A percentile compares a stretch with the other conserved stretches of the same genome.
phyloP scores from a whole-genome alignment of 345 rosid genomes.

The Citrus unshiu region DNA sequence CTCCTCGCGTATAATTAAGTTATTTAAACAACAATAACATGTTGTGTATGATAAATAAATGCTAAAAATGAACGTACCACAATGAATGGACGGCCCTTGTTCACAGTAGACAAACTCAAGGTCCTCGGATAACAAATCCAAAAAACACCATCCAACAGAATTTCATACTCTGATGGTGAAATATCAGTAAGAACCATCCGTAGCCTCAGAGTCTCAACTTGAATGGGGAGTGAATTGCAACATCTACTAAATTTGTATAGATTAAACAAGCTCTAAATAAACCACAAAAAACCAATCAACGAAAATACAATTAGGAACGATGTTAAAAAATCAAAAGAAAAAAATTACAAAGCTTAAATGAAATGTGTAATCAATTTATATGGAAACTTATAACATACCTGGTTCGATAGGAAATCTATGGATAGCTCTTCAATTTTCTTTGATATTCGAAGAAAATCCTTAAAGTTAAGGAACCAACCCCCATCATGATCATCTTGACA shows the following conservation, averaged over 20 bases:
- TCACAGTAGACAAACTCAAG: background rate
- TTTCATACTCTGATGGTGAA: background rate
- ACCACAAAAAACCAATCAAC: background rate
- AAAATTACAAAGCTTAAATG: background rate
- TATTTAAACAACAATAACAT: no score
- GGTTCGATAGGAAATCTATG: background rate
- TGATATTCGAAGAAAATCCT: background rate
- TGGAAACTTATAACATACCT: background rate
- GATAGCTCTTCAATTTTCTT: background rate
- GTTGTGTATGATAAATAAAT: background rate
- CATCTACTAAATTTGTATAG: background rate
- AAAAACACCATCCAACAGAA: background rate
- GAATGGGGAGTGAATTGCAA: background rate
- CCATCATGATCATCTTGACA: background rate
- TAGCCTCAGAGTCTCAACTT: background rate
- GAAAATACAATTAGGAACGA: no score
- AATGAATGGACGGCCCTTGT: background rate
- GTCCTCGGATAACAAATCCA: background rate
- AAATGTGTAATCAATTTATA: background rate
- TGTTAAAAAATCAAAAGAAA: background rate
- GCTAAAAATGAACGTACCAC: background rate
- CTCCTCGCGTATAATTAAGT: no score
- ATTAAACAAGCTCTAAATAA: background rate
- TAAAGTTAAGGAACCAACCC: background rate
- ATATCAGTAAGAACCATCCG: background rate